Base-by-base conservation (phyloP, 1,284 basidiomycete species). In the Cutaneotrichosporon cyanovorans region DNA sequence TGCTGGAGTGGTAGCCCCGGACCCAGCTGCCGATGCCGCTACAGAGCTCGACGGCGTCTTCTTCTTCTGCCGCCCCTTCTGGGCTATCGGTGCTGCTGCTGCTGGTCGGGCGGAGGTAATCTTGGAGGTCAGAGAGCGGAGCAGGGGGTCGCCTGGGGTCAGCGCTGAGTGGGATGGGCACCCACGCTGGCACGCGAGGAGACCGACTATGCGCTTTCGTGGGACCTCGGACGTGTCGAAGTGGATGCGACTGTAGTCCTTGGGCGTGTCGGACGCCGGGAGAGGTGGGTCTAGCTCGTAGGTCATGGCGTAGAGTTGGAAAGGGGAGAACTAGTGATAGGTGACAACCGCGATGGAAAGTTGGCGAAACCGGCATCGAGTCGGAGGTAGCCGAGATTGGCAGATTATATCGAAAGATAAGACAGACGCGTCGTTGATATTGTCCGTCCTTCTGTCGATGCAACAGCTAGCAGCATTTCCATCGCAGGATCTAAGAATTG, bases 111-210 rank as follows among this genome's bases (percentile, higher is more conserved):
- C 54, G 1, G 62, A 45, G 21, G 59, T 40, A 23, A 73, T 46
- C 10, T 42, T 57, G 3, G 68, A 63, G 6, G 45, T 46, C 4
- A 73, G 53, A 1, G 36, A 45, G 7, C 60, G 62, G 2, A 71
- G 61, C 5, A 71, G 59, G 2, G 71, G 68, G 49, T 73, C 72
- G 35, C 69, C 69, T 71, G 45, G 10, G 3, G 36, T 42, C 21
- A 51, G 42, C 33, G 25, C 7, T 5, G 14, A 40, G 20, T 20
- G 19, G 5, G 22, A 12, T 25, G 21, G 2, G 4, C 12, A 61
- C 69, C 57, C 54, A 71, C 71, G 66, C 57, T 73, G 72, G 55
- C 72, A 73, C 15, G 71, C 71, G 16, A 73, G 56, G 12, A 73
- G 54, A 2, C 72, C 72, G 33, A 73, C 72, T 50, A 69, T 72